Conservation (phyloP, 2,329 filamentous ascomycete species). For the Endocalyx cinctus region DNA sequence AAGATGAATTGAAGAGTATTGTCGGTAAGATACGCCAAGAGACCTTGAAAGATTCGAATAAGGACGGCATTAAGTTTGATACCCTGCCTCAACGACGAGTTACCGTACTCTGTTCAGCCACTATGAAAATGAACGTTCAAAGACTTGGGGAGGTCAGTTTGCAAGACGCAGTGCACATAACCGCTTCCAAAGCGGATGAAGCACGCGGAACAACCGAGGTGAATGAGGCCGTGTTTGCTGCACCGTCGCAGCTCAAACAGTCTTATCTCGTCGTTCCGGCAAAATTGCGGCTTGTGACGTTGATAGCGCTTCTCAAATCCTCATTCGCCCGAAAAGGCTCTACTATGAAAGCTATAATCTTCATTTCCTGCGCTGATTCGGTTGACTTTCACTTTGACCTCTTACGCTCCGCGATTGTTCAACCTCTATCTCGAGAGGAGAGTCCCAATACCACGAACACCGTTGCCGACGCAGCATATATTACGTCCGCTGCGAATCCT, state of each 20-base stretch:
- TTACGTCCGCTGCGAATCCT: slow-evolving; percentile 71
- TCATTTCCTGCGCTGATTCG: slow-evolving; percentile 93
- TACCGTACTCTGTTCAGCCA: slow-evolving; percentile 91
- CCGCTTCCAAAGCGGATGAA: slow-evolving; percentile 54
- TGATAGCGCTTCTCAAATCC: slow-evolving; percentile 78
- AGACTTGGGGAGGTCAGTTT: slow-evolving; percentile 90
- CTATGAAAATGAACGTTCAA: slow-evolving; percentile 97
- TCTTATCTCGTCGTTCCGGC: slow-evolving; percentile 82
- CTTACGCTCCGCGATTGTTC: slow-evolving; percentile 45
- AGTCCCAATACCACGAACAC: slow-evolving; percentile 48
- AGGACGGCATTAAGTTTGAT: slow-evolving; percentile 53
- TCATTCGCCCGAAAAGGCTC: slow-evolving; percentile 84
- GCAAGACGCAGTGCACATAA: slow-evolving; percentile 85
- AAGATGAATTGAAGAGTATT: slow-evolving; percentile 86
- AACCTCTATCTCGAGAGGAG: slow-evolving; percentile 19
- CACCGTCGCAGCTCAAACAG: slow-evolving; percentile 91
- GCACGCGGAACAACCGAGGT: slow-evolving; percentile 41
- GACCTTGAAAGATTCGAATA: slow-evolving; percentile 52
- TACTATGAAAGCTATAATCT: slow-evolving; percentile 95
- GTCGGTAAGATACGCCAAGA: slow-evolving; percentile 72
- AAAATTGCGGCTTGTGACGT: slow-evolving; percentile 84
- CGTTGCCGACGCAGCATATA: slow-evolving; percentile 63
- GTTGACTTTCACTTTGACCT: slow-evolving; percentile 95
- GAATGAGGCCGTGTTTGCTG: slow-evolving; percentile 62
- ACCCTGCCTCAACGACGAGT: slow-evolving; percentile 71